Conservation (phyloP, 129 eudicot species). For the Ambrosia artemisiifolia region DNA sequence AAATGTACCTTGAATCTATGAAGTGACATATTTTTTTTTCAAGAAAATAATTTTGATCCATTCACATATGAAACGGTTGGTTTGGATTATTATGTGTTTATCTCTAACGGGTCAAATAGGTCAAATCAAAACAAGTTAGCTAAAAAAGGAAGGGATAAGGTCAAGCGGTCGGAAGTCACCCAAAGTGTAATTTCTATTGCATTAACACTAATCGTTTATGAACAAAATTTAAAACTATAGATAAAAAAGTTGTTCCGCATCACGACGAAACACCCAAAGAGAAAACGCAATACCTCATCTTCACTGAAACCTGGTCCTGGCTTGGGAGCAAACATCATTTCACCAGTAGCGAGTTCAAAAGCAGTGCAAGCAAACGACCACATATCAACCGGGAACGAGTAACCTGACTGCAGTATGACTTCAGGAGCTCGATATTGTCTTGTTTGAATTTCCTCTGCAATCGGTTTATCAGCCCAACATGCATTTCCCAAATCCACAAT, state of each 20-base stretch:
- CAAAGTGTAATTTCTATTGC: neutral
- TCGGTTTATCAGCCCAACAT: constrained; percentile 79
- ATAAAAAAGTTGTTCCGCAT: neutral
- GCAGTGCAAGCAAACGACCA: constrained; percentile 99
- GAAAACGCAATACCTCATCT: constrained; percentile 66
- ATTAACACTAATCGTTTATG: neutral
- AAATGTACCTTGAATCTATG: neutral
- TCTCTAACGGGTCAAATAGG: neutral
- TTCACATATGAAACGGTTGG: neutral
- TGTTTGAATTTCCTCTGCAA: constrained; percentile 90
- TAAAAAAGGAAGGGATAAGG: neutral
- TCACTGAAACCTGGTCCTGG: constrained; percentile 80
- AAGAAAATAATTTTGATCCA: neutral
- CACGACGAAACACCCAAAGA: neutral
- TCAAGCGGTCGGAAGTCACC: neutral
- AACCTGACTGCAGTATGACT: constrained; percentile 73
- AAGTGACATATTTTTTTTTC: neutral
- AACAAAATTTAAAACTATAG: neutral
- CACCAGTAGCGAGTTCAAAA: constrained; percentile 98
- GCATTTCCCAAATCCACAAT: constrained; percentile 98
- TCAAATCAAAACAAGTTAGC: neutral
- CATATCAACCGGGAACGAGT: constrained; percentile 83
- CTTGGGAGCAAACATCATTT: constrained; percentile 96
- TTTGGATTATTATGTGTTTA: neutral
- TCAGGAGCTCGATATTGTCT: constrained; percentile 98